Conservation (phyloP, 441 rosid species). For the Kokia cookei region DNA sequence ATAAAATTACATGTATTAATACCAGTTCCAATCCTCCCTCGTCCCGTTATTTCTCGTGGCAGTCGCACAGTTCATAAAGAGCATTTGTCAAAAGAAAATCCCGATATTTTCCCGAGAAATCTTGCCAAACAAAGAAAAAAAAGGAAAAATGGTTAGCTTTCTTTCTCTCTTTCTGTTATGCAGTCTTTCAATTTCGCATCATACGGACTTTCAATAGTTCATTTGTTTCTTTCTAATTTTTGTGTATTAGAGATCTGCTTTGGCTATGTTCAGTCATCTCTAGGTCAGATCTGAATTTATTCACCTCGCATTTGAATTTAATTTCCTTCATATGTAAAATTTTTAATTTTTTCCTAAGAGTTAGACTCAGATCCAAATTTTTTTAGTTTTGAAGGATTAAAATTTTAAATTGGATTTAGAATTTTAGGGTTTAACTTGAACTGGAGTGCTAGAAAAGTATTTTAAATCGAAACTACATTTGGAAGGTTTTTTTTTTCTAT, state of each 20-base stretch:
- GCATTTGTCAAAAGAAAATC: not conserved
- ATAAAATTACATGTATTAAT: not conserved
- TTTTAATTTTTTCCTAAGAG: not conserved
- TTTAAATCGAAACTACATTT: not conserved
- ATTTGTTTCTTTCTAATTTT: not conserved
- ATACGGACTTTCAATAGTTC: not conserved
- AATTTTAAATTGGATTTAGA: too few relatives aligned
- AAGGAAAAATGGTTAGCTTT: conserved; percentile 20
- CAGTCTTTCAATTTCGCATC: not conserved
- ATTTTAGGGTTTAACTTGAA: not conserved
- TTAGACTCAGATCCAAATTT: conserved; percentile 1
- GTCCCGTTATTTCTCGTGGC: not conserved
- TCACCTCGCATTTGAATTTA: not conserved
- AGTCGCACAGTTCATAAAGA: not conserved
- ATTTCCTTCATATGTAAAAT: not conserved
- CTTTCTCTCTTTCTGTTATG: not conserved
- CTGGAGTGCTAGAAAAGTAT: not conserved
- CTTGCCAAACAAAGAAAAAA: conserved; percentile 1
- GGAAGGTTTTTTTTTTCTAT: not conserved
- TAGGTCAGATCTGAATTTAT: conserved; percentile 2
- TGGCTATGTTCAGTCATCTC: not conserved
- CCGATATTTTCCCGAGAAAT: not conserved
- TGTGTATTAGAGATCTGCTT: conserved; percentile 1
- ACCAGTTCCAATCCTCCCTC: not conserved
- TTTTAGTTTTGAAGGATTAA: not conserved